phyloP scores from a whole-genome alignment of 1,284 basidiomycete genomes.

The Rhodotorula mucilaginosa region DNA sequence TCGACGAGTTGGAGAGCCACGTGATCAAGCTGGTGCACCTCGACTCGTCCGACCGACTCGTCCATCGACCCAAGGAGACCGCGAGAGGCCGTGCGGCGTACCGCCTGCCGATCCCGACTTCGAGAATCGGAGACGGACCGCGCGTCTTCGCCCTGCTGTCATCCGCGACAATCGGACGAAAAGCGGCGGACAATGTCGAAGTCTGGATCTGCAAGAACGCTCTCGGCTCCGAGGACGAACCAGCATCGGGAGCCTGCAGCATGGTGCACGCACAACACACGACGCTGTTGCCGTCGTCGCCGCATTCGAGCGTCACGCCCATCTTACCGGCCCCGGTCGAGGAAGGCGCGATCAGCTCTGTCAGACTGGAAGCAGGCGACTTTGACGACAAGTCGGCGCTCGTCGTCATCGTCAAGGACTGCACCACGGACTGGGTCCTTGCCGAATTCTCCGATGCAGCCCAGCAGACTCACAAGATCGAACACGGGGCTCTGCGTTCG shows the following conservation, averaged over 20 bases:
- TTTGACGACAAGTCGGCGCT: conserved; percentile 10
- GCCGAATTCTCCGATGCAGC: conserved; percentile 29
- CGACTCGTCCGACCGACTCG: conserved; percentile 23
- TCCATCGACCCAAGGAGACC: background rate
- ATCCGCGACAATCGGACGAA: conserved; percentile 19
- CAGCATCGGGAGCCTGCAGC: conserved; percentile 1
- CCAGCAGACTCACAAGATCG: conserved; percentile 10
- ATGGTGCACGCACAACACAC: conserved; percentile 19
- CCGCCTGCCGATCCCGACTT: conserved; percentile 21
- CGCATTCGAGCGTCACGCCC: conserved; percentile 23
- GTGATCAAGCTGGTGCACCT: background rate
- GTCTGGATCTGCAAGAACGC: conserved; percentile 16
- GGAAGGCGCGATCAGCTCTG: conserved; percentile 11
- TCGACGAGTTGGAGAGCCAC: conserved; percentile 17
- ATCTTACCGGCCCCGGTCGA: conserved; percentile 29
- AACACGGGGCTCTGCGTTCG: conserved; percentile 25
- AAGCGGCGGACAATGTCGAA: conserved; percentile 13
- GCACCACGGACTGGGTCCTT: conserved; percentile 14
- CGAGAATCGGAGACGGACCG: conserved; percentile 14
- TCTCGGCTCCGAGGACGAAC: background rate
- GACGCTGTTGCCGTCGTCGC: conserved; percentile 21
- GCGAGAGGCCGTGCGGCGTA: background rate
- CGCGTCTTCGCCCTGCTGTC: conserved; percentile 32
- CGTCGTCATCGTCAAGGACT: conserved; percentile 20
- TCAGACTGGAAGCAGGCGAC: conserved; percentile 21